Conservation (phyloP, 768 basidiomycete genomes). For the Austroboletus eburneus region DNA sequence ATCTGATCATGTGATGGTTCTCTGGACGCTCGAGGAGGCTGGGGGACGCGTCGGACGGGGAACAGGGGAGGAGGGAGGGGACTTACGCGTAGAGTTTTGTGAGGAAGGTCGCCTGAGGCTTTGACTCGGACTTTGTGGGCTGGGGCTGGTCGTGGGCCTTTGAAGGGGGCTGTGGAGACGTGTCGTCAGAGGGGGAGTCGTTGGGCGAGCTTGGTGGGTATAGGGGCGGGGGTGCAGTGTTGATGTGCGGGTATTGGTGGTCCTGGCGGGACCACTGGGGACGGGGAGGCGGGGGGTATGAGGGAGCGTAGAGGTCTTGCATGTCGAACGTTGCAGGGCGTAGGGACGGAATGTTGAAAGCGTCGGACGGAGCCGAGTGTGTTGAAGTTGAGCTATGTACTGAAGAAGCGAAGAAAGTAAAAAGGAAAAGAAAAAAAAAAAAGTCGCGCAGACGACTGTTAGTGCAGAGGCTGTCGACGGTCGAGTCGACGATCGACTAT, state of each 20-base stretch:
- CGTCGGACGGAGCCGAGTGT: constrained; percentile 27
- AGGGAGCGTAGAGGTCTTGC: constrained; percentile 46
- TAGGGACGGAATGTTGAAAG: constrained; percentile 37
- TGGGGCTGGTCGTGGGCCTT: constrained; percentile 41
- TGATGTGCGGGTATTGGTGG: constrained; percentile 34
- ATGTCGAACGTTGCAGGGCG: constrained; percentile 40
- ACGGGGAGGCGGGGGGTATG: constrained; percentile 38
- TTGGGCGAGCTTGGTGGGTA: constrained; percentile 35
- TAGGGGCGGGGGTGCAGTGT: constrained; percentile 29
- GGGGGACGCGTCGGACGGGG: constrained; percentile 20
- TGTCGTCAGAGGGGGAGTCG: constrained; percentile 45
- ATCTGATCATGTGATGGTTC: constrained; percentile 96
- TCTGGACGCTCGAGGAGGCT: constrained; percentile 88
- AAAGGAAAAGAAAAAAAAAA: constrained; percentile 24
- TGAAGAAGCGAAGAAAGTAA: constrained; percentile 31
- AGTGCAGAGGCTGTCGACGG: constrained; percentile 21
- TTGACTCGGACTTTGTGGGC: constrained; percentile 69
- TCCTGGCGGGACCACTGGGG: constrained; percentile 31
- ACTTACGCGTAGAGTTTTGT: constrained; percentile 95
- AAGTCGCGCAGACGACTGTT: constrained; percentile 25
- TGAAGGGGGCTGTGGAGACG: constrained; percentile 34
- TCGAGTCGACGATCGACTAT: constrained; percentile 32
- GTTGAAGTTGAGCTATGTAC: constrained; percentile 25
- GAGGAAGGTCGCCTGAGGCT: constrained; percentile 92
- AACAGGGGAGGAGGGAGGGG: neutral